Base-by-base conservation (phyloP, 768 basidiomycete species). In the Lyophyllum decastes region DNA sequence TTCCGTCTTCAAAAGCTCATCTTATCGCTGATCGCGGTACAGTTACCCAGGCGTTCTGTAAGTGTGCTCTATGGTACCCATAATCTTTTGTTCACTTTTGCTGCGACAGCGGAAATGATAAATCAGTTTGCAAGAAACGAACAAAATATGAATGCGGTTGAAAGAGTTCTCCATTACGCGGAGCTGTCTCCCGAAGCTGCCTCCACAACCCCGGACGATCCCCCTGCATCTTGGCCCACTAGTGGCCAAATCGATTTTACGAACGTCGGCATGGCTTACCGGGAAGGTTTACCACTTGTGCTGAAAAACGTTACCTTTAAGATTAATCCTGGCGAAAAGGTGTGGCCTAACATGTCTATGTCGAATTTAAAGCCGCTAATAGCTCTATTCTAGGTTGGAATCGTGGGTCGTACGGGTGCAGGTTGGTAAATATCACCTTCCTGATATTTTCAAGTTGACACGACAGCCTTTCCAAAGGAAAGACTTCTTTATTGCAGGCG, bases 61-160 rank as follows among this genome's bases (percentile, higher is more conserved):
- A 65, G 82, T 66, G 17, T 2, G 14, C 1, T 50, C 17, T 7
- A 30, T 14, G 17, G 27, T 19, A 17, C 24, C 19, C 24, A 38
- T 33, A 17, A 4, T n/a, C 10, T 17, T 49, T n/a, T 16, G 10
- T 22, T 19, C 17, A 49, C n/a, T 21, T 41, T 30, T n/a, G n/a
- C 19, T 24, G 48, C 25, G 16, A 41, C 52, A 85, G 82, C 83
- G 4, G 76, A 83, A 59, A 77, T 86, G 68, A 76, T 87, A 16
- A 74, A 79, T 1, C 73, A 77, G 27, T 87, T 83, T 62, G 84
- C 86, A 4, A 74, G 78, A 58, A 85, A 81, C 59, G 86, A 87
- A 65, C 84, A 87, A 67, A 85, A 86, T 64, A 88, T 89, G 82
- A 89, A 89, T 62, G 82, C 85, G 0, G 87, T 87, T 7, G 89